Base-by-base conservation (phyloP, 192 early-diverging fungal species). In the Coemansia sp. region DNA sequence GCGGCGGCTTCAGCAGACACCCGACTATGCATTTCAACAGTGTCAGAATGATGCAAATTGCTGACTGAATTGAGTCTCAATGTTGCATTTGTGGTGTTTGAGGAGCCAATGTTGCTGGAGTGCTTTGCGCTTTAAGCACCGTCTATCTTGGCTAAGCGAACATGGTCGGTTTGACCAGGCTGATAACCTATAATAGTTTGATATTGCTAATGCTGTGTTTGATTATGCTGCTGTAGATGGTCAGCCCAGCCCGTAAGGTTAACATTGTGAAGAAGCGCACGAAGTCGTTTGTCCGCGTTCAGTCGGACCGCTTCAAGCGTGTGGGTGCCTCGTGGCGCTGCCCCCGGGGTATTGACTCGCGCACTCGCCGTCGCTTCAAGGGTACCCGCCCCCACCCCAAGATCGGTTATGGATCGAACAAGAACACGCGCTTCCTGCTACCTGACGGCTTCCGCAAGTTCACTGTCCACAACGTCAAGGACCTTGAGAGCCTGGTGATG, bases 401-500 rank as follows among this genome's bases (percentile, higher is more conserved):
- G 89, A 99, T 99, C 71, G 97, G 97, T 84, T 99, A 96, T 82
- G 97, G 97, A 74, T 94, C 95, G 78, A 94, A 93, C 88, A 86
- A 86, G 85, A 90, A 91, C 72, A 97, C 96, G 80, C 94, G 96
- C 62, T 92, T 96, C 89, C 78, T 98, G 68, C 84, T 98, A 65
- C 97, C 97, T 72, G 89, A 90, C 84, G 97, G 97, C 62, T 99
- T 99, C 94, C 93, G 93, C 85, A 99, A 99, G 88, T 97, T 95
- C 87, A 69, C 92, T 19, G 87, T 99, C 78, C 83, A 86, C 83
- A 98, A 97, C 89, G 84, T 87, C 61, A 71, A 75, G 69, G 97
- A 99, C 69, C 87, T 99, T 66, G 93, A 98, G 82, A 75, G 95
- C 52, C 88, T 99, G 64, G 85, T 98, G 82, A 98, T 98, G 97